Conservation (phyloP, 192 early-diverging fungal genomes). For the Cetraspora pellucida region DNA sequence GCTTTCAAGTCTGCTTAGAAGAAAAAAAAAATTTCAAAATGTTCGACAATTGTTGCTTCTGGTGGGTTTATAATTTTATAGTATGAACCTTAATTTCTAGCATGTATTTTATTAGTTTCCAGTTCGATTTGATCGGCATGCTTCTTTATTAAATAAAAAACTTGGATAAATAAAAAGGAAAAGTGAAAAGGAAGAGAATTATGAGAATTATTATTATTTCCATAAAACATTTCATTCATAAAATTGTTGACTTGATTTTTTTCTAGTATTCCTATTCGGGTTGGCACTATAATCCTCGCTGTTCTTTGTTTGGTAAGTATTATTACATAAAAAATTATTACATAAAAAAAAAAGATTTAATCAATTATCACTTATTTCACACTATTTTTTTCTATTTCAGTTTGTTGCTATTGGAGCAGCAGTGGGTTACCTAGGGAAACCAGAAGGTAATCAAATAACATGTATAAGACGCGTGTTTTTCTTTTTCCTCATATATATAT, state of each 20-base stretch:
- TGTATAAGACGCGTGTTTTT: background rate
- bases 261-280: background rate
- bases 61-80: background rate
- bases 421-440: background rate
- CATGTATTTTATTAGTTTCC: too few relatives aligned
- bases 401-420: background rate
- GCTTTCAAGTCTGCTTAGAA: background rate
- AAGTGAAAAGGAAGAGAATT: too few relatives aligned
- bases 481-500: background rate
- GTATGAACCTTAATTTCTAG: background rate
- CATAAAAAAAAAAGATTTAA: background rate
- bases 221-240: too few relatives aligned
- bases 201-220: too few relatives aligned
- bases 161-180: too few relatives aligned
- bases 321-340: background rate
- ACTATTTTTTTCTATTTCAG: background rate
- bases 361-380: background rate
- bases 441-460: background rate
- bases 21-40: constrained; percentile 6
- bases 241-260: background rate
- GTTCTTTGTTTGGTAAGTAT: background rate
- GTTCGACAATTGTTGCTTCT: background rate
- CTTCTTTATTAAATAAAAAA: too few relatives aligned
- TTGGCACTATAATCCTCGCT: background rate
- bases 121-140: too few relatives aligned